Conservation (phyloP, 2,329 filamentous ascomycete genomes). For the Blumeria hordei region DNA sequence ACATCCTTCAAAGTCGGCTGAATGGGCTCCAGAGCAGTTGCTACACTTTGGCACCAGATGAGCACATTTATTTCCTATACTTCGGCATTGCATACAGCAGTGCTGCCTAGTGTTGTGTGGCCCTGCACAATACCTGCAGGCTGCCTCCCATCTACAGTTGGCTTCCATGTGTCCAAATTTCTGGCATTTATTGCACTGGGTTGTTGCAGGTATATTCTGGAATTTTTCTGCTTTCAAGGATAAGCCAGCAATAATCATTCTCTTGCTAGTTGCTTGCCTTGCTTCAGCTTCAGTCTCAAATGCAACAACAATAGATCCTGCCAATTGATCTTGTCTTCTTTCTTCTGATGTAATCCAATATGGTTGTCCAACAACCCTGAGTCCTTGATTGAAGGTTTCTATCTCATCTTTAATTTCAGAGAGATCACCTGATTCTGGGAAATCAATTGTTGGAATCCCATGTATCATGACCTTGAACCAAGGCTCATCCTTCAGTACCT, state of each 20-base stretch:
- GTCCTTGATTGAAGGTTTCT: background rate
- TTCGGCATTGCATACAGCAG: too few relatives aligned
- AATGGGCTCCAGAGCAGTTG: too few relatives aligned
- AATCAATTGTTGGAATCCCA: background rate
- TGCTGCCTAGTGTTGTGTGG: too few relatives aligned
- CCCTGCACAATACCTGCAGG: too few relatives aligned
- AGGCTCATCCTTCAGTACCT: background rate
- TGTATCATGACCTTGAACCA: background rate
- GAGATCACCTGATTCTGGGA: background rate
- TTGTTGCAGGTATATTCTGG: too few relatives aligned
- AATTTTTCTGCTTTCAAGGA: too few relatives aligned
- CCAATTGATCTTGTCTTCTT: background rate
- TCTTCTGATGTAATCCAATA: background rate
- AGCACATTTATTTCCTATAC: too few relatives aligned
- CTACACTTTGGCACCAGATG: too few relatives aligned
- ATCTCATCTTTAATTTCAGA: background rate
- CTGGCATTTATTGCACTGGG: too few relatives aligned
- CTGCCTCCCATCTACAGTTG: too few relatives aligned
- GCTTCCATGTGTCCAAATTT: too few relatives aligned
- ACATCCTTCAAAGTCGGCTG: too few relatives aligned
- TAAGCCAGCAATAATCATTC: background rate
- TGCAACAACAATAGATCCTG: background rate
- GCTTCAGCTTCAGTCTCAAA: background rate
- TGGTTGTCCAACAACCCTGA: background rate
- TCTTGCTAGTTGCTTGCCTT: background rate